These are phyloP conservation scores for Hymenoscyphus fraxineus DNA, from an alignment of 2,329 filamentous ascomycete genomes.

Conservation along the genomic window DNA sequence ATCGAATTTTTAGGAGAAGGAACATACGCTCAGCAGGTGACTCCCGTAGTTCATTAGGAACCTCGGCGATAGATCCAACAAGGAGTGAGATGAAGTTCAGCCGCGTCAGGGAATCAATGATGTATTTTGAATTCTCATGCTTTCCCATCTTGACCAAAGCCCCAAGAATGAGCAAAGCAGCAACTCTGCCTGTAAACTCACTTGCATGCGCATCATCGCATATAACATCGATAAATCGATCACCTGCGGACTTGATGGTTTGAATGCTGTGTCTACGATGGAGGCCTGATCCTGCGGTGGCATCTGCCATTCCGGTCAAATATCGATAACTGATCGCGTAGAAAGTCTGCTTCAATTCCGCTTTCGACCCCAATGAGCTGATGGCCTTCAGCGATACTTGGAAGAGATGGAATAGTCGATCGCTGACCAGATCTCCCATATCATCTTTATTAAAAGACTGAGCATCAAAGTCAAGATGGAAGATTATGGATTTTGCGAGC, in stretches of 20 bases:
- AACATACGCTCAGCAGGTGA: conserved; percentile 52
- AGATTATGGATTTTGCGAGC: conserved; percentile 69
- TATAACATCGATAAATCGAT: conserved; percentile 76
- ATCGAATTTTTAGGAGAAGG: conserved; percentile 1
- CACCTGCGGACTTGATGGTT: conserved; percentile 75
- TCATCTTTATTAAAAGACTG: conserved; percentile 41
- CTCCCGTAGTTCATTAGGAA: conserved; percentile 68
- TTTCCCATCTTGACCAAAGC: conserved; percentile 71
- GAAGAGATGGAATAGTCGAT: conserved; percentile 89
- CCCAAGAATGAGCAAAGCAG: conserved; percentile 80
- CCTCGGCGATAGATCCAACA: conserved; percentile 77
- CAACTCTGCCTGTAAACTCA: conserved; percentile 75
- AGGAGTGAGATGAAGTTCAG: conserved; percentile 90
- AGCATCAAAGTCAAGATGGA: conserved; percentile 60
- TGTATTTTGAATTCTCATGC: conserved; percentile 65
- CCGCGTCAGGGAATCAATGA: conserved; percentile 75
- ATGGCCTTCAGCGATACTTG: conserved; percentile 80
- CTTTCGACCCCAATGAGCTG: conserved; percentile 65
- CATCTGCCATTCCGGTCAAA: conserved; percentile 61
- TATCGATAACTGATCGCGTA: conserved; percentile 92
- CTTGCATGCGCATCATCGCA: conserved; percentile 92
- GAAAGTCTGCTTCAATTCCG: conserved; percentile 74
- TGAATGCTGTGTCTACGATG: conserved; percentile 53
- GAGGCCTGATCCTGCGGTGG: conserved; percentile 48
- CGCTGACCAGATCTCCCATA: conserved; percentile 72